Evolutionary conservation across 352 stramenopile species (phyloP), one percentile per base, ranked within the genome.

Genomic region (Globisporangium spiculum): DNA sequence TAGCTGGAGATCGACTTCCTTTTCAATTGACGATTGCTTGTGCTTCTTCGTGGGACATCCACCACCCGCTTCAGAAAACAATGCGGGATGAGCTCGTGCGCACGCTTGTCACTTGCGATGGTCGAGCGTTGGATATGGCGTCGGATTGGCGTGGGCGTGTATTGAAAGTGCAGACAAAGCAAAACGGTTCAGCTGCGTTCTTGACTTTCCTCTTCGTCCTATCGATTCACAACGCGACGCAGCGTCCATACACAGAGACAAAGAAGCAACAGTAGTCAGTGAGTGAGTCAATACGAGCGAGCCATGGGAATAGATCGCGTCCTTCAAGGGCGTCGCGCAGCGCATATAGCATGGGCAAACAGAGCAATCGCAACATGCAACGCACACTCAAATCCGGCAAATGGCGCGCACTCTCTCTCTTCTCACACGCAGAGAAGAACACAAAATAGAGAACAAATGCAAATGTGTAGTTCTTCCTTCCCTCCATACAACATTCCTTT

Each of bases 401-500:
- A 50, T 50, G 44, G 5, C 1, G 44, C 44, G 16, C 44, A 0
- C 18, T 18, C 16, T 22, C 18, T 7, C 16, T 32, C 4, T 32
- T 22, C 18, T 16, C 36, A 44, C 10, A 16, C 36, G 16, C 2
- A 44, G 18, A 32, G 5, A 41, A 18, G 8, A 26, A 26, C 60
- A 46, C 44, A 32, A 16, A 20, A 66, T 12, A n/a, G 18, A 48
- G 24, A 38, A 36, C 10, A 16, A 30, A 46, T 16, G 46, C 52
- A 14, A 41, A 59, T 16, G 12, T 16, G 34, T 41, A 14, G 34
- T 41, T 20, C 22, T n/a, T 26, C 14, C 30, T 52, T 32, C 32
- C n/a, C 5, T 26, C 20, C 12, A 32, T 36, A 26, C 32, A 59
- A 20, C 65, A 69, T 69, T 69, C 65, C 65, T 63, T 69, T 69